phyloP scores from a whole-genome alignment of 2,329 filamentous ascomycete genomes.

The Onygenales sp. region DNA sequence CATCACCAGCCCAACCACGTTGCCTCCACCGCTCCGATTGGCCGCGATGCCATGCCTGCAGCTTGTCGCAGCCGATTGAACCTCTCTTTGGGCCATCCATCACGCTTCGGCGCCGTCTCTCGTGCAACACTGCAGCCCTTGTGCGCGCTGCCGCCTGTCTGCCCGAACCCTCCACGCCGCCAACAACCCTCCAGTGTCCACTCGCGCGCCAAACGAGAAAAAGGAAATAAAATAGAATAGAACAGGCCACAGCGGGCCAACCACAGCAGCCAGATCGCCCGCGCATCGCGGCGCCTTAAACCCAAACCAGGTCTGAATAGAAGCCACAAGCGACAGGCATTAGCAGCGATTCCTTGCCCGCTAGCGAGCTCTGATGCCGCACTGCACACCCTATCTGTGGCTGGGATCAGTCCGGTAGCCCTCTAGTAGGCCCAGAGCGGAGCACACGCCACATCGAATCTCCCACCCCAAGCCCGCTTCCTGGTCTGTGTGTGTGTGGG shows the following conservation, averaged over 20 bases:
- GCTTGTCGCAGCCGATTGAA: neutral
- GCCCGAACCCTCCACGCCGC: neutral
- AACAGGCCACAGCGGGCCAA: neutral
- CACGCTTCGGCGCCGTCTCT: neutral
- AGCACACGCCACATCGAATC: neutral
- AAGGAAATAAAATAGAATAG: neutral
- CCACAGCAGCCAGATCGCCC: neutral
- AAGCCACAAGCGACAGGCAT: constrained; percentile 1
- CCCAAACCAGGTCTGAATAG: constrained; percentile 1
- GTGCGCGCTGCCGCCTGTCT: neutral
- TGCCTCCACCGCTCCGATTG: neutral
- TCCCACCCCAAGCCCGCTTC: neutral
- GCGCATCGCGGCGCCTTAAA: neutral
- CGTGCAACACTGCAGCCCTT: neutral
- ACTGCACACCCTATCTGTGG: neutral
- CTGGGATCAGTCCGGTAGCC: neutral
- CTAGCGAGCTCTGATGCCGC: neutral
- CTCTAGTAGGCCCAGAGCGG: neutral
- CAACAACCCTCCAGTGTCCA: neutral
- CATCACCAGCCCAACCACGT: neutral
- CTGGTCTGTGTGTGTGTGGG: neutral
- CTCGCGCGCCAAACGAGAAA: neutral
- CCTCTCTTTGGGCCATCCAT: neutral
- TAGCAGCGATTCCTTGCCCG: neutral
- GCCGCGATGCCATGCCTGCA: neutral